Conservation (phyloP, 768 basidiomycete species). For the Multifurca ochricompacta region DNA sequence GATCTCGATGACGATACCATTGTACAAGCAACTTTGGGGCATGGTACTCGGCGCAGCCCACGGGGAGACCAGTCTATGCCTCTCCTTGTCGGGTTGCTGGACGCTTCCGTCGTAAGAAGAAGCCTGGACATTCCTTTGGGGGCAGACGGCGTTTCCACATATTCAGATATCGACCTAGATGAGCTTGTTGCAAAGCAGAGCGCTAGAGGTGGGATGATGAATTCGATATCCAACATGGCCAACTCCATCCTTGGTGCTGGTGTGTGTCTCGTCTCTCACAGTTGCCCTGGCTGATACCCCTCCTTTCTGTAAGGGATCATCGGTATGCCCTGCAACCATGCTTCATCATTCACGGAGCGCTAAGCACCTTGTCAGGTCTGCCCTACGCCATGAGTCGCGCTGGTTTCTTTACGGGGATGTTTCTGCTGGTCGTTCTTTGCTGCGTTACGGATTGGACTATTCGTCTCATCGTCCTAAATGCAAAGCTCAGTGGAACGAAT, state of each 20-base stretch:
- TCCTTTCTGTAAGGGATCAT: conserved; percentile 50
- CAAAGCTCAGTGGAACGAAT: conserved; percentile 86
- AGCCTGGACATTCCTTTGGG: conserved; percentile 46
- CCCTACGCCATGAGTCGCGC: conserved; percentile 94
- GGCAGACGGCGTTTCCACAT: conserved; percentile 27
- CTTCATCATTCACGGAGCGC: not conserved
- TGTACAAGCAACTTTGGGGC: conserved; percentile 29
- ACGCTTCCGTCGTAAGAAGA: conserved; percentile 48
- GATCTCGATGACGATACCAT: conserved; percentile 54
- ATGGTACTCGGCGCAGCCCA: conserved; percentile 28
- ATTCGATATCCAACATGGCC: conserved; percentile 89
- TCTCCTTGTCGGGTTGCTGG: conserved; percentile 71
- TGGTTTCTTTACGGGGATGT: conserved; percentile 81
- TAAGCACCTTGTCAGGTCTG: conserved; percentile 44
- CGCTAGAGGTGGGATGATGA: conserved; percentile 66
- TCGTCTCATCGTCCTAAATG: conserved; percentile 89
- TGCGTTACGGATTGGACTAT: conserved; percentile 97
- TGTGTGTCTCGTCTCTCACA: conserved; percentile 29
- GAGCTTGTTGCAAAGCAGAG: conserved; percentile 58
- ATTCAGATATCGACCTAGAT: conserved; percentile 53
- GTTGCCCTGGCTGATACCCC: conserved; percentile 5
- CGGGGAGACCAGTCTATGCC: conserved; percentile 56
- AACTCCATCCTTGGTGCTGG: conserved; percentile 95
- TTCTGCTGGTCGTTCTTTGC: conserved; percentile 76
- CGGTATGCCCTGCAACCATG: conserved; percentile 35